Evolutionary conservation across 2,329 filamentous ascomycete species (phyloP), one percentile per base, ranked within the genome.

Genomic region (Emericellopsis atlantica): DNA sequence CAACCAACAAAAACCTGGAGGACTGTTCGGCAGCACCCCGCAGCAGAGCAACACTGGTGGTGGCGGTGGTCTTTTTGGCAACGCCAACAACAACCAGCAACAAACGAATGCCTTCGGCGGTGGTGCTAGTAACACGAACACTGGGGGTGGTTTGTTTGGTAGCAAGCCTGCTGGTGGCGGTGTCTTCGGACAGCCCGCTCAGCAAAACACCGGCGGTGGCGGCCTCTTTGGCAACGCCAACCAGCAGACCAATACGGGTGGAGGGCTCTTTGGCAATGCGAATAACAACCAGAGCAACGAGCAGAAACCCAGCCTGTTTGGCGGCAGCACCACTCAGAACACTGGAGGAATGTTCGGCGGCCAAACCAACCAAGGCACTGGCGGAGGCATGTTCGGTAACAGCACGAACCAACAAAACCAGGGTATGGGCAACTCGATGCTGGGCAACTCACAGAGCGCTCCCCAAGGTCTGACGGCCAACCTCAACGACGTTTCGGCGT

Each of bases 401-500:
- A 61, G 59, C 35, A 61, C 61, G 38, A 63, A 65, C 41, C 63
- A 69, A 35, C 68, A 70, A 46, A 56, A 57, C 22, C 41, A 50
- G n/a, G 58, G 54, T 18, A 46, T 56, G 6, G 68, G 73, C 18
- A 64, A 61, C 44, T 82, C 80, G 0, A 53, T 85, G 3, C 75
- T 86, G 39, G 75, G 76, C 16, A 67, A 58, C 44, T 68, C 69
- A 1, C 70, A 73, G 45, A 60, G 60, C 8, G 74, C 74, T n/a
- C 72, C 72, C 14, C 78, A 84, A 53, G 65, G 72, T 15, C 66
- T 95, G 44, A 87, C 83, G 29, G 81, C 88, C 5, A 92, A 86
- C 45, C 75, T 93, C 42, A 79, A 79, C 44, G 87, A 90, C 48
- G 71, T 79, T n/a, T 87, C 84, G 40, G 90, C 93, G 0, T 98